Base-by-base conservation (phyloP, 805 yeast species). In the Starmerella bacillaris region DNA sequence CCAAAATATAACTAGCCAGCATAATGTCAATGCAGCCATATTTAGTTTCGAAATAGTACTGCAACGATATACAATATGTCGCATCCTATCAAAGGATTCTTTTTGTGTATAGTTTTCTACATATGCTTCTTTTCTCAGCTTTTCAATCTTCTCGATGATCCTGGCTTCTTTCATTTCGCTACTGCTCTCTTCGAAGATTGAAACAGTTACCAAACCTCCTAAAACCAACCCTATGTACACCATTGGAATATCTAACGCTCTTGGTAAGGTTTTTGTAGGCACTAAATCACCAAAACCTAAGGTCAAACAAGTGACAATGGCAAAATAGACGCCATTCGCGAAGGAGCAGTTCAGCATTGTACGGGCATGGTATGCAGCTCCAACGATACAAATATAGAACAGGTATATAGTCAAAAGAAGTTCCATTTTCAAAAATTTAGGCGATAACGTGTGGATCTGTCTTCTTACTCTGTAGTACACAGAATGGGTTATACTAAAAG, bases 211-310 rank as follows among this genome's bases (percentile, higher is more conserved):
- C 33, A 83, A 60, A 42, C 92, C 94, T 50, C 82, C 62, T 19
- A 74, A 57, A 21, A 83, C 53, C 15, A 83, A 68, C 0, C 93
- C 94, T 11, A 69, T 54, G 14, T 78, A 53, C 4, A 89, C 69
- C 56, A 72, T 78, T 2, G 76, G 51, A 34, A 82, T 57, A 1
- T 67, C 59, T 41, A 78, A 55, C 1, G 72, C 74, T 49, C 69
- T 68, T 0, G 76, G 64, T 1, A 71, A 69, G 2, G 63, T 56
- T 1, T 65, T 54, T 0, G 38, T 24, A 0, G 93, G 84, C 0
- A 64, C 58, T 22, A 75, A 61, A 46, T 78, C 89, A 26, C 94
- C 94, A 14, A 74, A 59, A 0, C 94, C 94, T 20, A 83, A 67
- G 1, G 94, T 83, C 32, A 78, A 58, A 27, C 76, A 58, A 0